A percentile compares a stretch with the other conserved stretches of the same genome.
These are phyloP conservation scores for Scorias spongiosa DNA, from an alignment of 2,329 filamentous ascomycete genomes.

Conservation along the genomic window DNA sequence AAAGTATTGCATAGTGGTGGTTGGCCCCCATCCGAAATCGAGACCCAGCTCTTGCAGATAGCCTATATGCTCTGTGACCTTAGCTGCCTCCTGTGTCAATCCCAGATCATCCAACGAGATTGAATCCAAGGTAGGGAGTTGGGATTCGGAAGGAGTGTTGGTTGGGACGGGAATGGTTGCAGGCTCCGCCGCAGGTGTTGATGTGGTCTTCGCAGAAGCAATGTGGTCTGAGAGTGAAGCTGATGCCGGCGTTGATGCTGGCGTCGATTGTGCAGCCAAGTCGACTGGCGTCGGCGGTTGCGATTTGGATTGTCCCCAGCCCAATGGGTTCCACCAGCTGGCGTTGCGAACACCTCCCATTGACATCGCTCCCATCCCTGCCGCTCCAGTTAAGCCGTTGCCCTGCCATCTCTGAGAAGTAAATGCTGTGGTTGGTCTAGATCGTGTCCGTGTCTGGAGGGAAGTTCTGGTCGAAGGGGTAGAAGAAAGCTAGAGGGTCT, in stretches of 20 bases:
- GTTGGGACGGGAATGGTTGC: slow-evolving; percentile 10
- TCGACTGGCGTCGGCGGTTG: slow-evolving; percentile 5
- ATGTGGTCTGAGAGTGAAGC: slow-evolving; percentile 13
- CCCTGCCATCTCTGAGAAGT: not conserved
- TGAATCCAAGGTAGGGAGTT: slow-evolving; percentile 15
- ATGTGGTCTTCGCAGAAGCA: slow-evolving; percentile 8
- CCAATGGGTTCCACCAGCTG: not conserved
- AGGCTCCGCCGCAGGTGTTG: slow-evolving; percentile 14
- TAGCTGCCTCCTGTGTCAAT: slow-evolving; percentile 13
- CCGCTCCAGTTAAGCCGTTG: not conserved
- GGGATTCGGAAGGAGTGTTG: slow-evolving; percentile 6
- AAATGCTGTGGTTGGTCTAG: slow-evolving; percentile 4
- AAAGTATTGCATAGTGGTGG: slow-evolving; percentile 54
- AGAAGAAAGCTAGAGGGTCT: slow-evolving; percentile 12
- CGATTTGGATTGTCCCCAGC: not conserved
- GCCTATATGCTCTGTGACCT: slow-evolving; percentile 58
- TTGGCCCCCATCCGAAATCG: slow-evolving; percentile 74
- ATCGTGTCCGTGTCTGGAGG: slow-evolving; percentile 4
- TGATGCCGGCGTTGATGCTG: slow-evolving; percentile 11
- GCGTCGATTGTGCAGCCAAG: slow-evolving; percentile 4
- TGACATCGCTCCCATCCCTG: not conserved
- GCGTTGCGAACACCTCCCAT: not conserved
- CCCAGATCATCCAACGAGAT: slow-evolving; percentile 24
- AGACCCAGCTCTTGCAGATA: slow-evolving; percentile 71
- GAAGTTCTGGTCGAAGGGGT: not conserved